Conservation (phyloP, 2,329 filamentous ascomycete species). For the Cercospora sp. region DNA sequence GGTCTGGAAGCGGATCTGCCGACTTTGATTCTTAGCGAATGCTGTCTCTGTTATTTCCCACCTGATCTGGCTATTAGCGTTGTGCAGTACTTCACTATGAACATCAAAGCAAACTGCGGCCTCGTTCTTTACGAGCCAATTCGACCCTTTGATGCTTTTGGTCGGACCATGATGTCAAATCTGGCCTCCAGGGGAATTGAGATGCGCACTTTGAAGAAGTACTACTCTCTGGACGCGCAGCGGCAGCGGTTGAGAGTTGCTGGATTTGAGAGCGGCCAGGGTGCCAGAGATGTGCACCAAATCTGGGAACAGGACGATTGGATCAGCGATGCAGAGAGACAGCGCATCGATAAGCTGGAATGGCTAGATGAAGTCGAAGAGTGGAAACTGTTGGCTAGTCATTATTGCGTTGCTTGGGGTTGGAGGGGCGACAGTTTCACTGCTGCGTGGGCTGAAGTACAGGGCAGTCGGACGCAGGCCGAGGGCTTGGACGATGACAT, state of each 20-base stretch:
- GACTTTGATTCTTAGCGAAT: conserved; percentile 88
- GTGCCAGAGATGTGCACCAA: conserved; percentile 61
- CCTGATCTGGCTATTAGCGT: conserved; percentile 58
- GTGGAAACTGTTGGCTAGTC: conserved; percentile 79
- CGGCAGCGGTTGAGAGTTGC: conserved; percentile 63
- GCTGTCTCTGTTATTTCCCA: conserved; percentile 87
- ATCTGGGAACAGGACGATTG: conserved; percentile 69
- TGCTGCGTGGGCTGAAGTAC: conserved; percentile 29
- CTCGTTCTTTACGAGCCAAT: conserved; percentile 89
- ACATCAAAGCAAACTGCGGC: conserved; percentile 50
- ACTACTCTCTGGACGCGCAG: conserved; percentile 68
- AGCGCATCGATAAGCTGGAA: conserved; percentile 75
- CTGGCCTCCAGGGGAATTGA: conserved; percentile 77
- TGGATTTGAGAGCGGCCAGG: conserved; percentile 62
- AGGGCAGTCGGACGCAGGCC: conserved; percentile 23
- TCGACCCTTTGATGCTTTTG: conserved; percentile 79
- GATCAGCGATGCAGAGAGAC: conserved; percentile 70
- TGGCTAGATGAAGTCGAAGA: conserved; percentile 95
- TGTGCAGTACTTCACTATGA: conserved; percentile 42
- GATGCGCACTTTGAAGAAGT: conserved; percentile 77
- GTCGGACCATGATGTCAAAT: conserved; percentile 88
- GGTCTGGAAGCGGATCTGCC: conserved; percentile 60
- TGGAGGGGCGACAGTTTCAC: conserved; percentile 56
- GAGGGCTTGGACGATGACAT: conserved; percentile 27
- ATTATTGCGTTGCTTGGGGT: conserved; percentile 90